phyloP scores from a whole-genome alignment of 768 basidiomycete species.

The Phaeotremella skinneri region DNA sequence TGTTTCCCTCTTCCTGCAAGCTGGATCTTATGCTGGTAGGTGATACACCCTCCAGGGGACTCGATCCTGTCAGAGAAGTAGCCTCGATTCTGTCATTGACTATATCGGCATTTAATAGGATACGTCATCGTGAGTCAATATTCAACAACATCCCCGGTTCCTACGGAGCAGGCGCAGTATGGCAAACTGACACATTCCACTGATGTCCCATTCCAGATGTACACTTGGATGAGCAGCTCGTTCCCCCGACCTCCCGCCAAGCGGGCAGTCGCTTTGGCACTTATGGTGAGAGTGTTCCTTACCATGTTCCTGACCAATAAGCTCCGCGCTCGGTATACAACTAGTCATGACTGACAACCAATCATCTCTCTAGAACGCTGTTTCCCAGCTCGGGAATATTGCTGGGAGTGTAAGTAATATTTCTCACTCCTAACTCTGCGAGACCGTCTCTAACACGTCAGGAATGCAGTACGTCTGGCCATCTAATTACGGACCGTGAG shows the following conservation, averaged over 20 bases:
- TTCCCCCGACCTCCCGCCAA: constrained; percentile 77
- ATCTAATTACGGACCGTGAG: constrained; percentile 18
- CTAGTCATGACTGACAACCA: neutral
- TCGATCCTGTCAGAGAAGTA: no score
- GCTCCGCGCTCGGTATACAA: neutral
- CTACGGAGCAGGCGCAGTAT: no score
- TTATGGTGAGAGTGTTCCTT: constrained; percentile 19
- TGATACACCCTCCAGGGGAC: no score
- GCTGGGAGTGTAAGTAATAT: constrained; percentile 4
- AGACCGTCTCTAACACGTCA: neutral
- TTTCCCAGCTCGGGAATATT: constrained; percentile 34
- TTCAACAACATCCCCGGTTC: neutral
- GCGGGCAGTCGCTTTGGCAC: constrained; percentile 63
- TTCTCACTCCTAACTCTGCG: neutral
- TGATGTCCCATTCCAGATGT: constrained; percentile 54
- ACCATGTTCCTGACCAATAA: neutral
- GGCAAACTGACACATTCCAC: no score
- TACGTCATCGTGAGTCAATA: constrained; percentile 9
- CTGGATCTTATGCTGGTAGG: constrained; percentile 58
- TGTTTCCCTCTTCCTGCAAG: constrained; percentile 52
- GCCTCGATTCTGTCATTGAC: no score
- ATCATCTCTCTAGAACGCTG: constrained; percentile 17
- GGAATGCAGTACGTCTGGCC: constrained; percentile 25
- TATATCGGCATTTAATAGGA: constrained; percentile 4
- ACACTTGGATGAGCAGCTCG: constrained; percentile 58